A percentile compares a stretch with the other conserved stretches of the same genome.
Conservation (phyloP, 2,329 filamentous ascomycete genomes). For the Blastomyces parvus region DNA sequence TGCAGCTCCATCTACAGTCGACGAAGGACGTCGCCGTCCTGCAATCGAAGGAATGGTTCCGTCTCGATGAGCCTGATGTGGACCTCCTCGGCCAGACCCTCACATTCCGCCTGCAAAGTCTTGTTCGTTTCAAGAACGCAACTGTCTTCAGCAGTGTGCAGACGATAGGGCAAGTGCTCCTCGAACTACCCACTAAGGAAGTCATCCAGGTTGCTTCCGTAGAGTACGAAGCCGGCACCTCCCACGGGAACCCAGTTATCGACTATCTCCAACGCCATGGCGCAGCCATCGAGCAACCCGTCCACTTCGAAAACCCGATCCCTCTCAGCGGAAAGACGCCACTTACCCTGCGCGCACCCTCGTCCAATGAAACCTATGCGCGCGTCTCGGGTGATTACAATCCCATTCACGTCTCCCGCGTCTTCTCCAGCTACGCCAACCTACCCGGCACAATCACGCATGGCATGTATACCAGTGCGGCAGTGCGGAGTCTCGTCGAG, state of each 20-base stretch:
- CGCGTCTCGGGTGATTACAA: slow-evolving; percentile 98
- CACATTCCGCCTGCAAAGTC: slow-evolving; percentile 87
- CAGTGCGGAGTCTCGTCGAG: slow-evolving; percentile 90
- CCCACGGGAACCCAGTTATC: slow-evolving; percentile 91
- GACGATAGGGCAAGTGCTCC: slow-evolving; percentile 81
- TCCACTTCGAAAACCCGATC: slow-evolving; percentile 96
- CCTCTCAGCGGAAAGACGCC: slow-evolving; percentile 88
- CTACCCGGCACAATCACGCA: slow-evolving; percentile 96
- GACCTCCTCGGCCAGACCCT: slow-evolving; percentile 88
- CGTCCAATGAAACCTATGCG: slow-evolving; percentile 96
- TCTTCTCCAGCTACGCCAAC: slow-evolving; percentile 92
- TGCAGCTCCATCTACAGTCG: slow-evolving; percentile 80
- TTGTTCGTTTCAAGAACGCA: slow-evolving; percentile 92
- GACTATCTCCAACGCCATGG: slow-evolving; percentile 93
- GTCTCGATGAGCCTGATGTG: slow-evolving; percentile 70
- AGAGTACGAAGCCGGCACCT: slow-evolving; percentile 83
- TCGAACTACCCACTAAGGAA: slow-evolving; percentile 94
- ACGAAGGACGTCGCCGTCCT: slow-evolving; percentile 89
- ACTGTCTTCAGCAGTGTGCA: slow-evolving; percentile 82
- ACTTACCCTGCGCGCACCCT: slow-evolving; percentile 77
- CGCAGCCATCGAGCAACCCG: slow-evolving; percentile 84
- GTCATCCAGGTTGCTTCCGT: slow-evolving; percentile 95
- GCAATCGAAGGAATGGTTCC: slow-evolving; percentile 97
- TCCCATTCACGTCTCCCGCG: slow-evolving; percentile 94
- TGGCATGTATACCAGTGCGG: slow-evolving; percentile 98